Base-by-base conservation (phyloP, 345 rosid species). In the Bretschneidera sinensis region DNA sequence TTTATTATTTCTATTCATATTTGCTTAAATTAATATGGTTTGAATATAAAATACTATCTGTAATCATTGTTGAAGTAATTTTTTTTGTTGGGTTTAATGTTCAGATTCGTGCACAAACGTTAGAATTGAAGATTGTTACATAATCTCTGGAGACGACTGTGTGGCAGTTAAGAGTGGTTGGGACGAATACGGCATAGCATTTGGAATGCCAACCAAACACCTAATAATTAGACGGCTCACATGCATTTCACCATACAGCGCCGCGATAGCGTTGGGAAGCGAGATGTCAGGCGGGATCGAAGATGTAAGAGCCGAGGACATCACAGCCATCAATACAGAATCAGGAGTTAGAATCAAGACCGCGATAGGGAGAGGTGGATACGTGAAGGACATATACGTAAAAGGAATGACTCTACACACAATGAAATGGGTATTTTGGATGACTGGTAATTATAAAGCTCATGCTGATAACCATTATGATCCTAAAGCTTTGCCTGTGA, bases 101-200 rank as follows among this genome's bases (percentile, higher is more conserved):
- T 20, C 85, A 91, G 98, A 92, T 77, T 92, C 98, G 5, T 92
- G 98, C 75, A 89, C 95, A 4, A 92, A 92, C 75, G 75, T 78
- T 4, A 83, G 78, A 43, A 92, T 92, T 52, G 95, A 92, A 66
- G 98, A 92, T 76, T 87, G 85, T 61, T 84, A 86, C 79, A 83
- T 89, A 56, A 82, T 89, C 35, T 92, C 96, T 1, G 98, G 98
- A 22, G 98, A 92, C 53, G 98, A 92, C 23, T 92, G 98, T 67
- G 75, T 92, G 70, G 98, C 98, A 7, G 89, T n/a, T n/a, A 88
- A 88, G 55, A 79, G 87, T 21, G 91, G 95, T 0, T 85, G 91
- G 87, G 89, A 88, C 21, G 59, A 83, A 43, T 85, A 85, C 50
- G 95, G 95, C 17, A 76, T 73, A 48, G 51, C 73, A 35, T 34